Base-by-base conservation (phyloP, 768 basidiomycete species). In the Mycena venus region DNA sequence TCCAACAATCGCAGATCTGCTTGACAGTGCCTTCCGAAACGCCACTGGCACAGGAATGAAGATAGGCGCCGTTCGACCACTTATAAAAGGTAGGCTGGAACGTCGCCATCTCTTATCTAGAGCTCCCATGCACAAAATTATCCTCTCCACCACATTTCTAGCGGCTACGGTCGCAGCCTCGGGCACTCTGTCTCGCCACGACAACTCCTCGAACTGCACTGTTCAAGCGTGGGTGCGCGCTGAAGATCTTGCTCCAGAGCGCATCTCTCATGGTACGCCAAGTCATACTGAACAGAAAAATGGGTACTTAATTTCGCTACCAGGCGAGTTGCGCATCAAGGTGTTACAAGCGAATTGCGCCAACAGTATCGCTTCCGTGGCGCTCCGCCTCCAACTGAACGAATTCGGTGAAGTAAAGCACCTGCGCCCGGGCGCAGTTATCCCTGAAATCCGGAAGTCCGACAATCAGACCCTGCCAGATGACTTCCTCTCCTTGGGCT, bases 401-500 rank as follows among this genome's bases (percentile, higher is more conserved):
- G 67, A 74, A 51, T 64, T 74, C 53, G 49, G 66, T 38, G 67
- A 74, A 44, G 66, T 74, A 6, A 69, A 68, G 49, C 36, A 69
- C 58, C 25, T 74, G 23, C 38, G 42, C 4, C 19, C 21, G 10
- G 72, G 72, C 27, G 56, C 65, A 11, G 60, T 63, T 44, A 34
- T 68, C 12, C 72, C 72, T 9, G 44, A 63, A 31, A 49, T 74
- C 51, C 25, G 4, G 11, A 44, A 56, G n/a, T 34, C 71, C 9
- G 59, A 68, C 36, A 68, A 73, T n/a, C 32, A 68, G 23, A 68
- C 47, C 40, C 6, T 60, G 3, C 59, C 47, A 19, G 34, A 51
- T 19, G 56, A 63, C 23, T 34, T 23, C 44, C 10, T 38, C 36
- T 38, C 36, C 4, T 27, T n/a, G 49, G 53, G 27, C 14, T 42